Evolutionary conservation across 345 rosid species (phyloP).

Genomic region (Citrus australasica): DNA sequence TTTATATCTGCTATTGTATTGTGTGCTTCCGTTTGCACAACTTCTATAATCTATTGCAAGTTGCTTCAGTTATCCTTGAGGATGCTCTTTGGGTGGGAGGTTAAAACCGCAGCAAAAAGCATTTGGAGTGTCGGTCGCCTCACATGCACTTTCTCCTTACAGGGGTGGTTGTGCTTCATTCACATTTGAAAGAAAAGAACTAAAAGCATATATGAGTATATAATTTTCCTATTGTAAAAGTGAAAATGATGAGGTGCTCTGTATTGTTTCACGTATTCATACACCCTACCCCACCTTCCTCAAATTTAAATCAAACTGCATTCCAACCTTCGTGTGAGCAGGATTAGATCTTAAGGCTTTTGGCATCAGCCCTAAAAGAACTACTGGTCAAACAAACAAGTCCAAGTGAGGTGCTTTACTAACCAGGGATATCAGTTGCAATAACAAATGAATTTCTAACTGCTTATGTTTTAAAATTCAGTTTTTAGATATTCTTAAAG

Average conservation of each 20-base stretch:
- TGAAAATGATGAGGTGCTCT: neutral
- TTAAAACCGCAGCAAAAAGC: neutral
- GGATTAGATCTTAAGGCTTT: neutral
- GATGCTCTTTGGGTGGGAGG: neutral
- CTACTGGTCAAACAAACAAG: neutral
- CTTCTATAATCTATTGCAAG: neutral
- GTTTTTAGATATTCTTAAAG: neutral
- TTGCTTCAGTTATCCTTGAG: neutral
- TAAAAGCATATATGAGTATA: neutral
- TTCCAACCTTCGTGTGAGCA: neutral
- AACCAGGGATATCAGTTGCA: neutral
- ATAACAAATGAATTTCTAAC: neutral
- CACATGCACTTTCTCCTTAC: neutral
- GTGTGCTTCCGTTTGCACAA: neutral
- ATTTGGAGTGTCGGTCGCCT: neutral
- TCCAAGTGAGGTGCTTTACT: neutral
- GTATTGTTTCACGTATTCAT: neutral
- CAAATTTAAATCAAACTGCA: neutral
- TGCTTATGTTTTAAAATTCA: neutral
- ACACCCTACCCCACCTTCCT: neutral
- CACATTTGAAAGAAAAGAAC: neutral
- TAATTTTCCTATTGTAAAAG: neutral
- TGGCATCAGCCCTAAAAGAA: neutral
- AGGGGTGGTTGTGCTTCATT: neutral
- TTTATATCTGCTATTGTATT: neutral